Evolutionary conservation across 2,329 filamentous ascomycete genomes (phyloP).

Genomic region (Paecilomyces formosus): DNA sequence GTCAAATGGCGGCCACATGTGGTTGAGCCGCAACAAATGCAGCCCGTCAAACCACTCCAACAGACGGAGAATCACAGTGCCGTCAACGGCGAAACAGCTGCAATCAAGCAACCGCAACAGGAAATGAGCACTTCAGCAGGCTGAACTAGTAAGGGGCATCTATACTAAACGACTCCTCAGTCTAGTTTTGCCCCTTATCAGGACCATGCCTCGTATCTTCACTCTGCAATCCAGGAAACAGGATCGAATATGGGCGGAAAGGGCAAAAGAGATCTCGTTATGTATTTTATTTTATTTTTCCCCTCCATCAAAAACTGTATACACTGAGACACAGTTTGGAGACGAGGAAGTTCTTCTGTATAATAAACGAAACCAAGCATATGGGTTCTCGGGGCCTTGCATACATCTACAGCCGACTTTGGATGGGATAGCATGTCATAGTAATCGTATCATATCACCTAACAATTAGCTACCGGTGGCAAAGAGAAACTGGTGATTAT

Average conservation of each 20-base stretch:
- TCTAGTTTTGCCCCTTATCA: not conserved
- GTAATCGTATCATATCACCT: not conserved
- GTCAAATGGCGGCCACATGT: constrained; percentile 48
- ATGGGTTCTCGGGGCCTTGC: not conserved
- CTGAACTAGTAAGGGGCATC: not conserved
- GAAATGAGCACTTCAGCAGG: not conserved
- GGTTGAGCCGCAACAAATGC: constrained; percentile 9
- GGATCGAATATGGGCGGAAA: not conserved
- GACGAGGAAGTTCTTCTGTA: not conserved
- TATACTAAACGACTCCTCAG: not conserved
- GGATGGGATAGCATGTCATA: not conserved
- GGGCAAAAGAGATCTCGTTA: not conserved
- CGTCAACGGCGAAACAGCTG: not conserved
- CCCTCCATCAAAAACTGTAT: not conserved
- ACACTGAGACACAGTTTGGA: not conserved
- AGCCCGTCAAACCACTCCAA: not conserved
- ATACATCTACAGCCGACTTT: not conserved
- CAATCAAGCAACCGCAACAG: not conserved
- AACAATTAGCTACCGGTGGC: no score
- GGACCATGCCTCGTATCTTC: not conserved
- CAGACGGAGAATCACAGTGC: not conserved
- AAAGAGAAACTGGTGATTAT: not conserved
- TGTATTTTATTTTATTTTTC: not conserved
- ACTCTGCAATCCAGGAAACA: not conserved
- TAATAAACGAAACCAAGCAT: not conserved